phyloP scores from a whole-genome alignment of 2,329 filamentous ascomycete species.

The Aspergillus quadrilineatus region DNA sequence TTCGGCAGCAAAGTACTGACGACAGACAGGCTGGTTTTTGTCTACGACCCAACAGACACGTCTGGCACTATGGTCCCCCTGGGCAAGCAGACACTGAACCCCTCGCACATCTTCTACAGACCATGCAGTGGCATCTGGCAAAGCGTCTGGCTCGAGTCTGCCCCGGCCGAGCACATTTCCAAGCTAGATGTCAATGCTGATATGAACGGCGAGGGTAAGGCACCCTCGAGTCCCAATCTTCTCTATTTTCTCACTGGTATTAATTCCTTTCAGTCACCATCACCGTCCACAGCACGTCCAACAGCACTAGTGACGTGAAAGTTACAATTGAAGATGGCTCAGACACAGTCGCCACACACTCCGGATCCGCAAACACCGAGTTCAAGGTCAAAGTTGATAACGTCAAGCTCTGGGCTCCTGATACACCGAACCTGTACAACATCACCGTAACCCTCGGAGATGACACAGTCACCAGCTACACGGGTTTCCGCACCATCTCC shows the following conservation, averaged over 20 bases:
- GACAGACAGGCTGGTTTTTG: constrained; percentile 57
- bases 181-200: constrained; percentile 60
- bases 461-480: constrained; percentile 64
- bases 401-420: constrained; percentile 64
- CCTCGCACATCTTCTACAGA: constrained; percentile 64
- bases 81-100: constrained; percentile 62
- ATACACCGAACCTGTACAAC: constrained; percentile 64
- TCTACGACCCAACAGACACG: constrained; percentile 65
- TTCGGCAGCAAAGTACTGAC: constrained; percentile 6
- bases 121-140: constrained; percentile 76
- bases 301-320: constrained; percentile 36
- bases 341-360: constrained; percentile 45
- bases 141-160: constrained; percentile 68
- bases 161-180: constrained; percentile 57
- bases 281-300: constrained; percentile 52
- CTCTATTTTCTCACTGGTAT: not conserved
- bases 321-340: constrained; percentile 41
- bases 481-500: constrained; percentile 65
- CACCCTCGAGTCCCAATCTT: constrained; percentile 5
- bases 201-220: constrained; percentile 53
- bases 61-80: constrained; percentile 59
- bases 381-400: constrained; percentile 58
- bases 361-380: constrained; percentile 48
- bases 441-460: constrained; percentile 54
- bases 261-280: constrained; percentile 49